phyloP scores from a whole-genome alignment of 2,329 filamentous ascomycete species.

The Aspergillus persii region DNA sequence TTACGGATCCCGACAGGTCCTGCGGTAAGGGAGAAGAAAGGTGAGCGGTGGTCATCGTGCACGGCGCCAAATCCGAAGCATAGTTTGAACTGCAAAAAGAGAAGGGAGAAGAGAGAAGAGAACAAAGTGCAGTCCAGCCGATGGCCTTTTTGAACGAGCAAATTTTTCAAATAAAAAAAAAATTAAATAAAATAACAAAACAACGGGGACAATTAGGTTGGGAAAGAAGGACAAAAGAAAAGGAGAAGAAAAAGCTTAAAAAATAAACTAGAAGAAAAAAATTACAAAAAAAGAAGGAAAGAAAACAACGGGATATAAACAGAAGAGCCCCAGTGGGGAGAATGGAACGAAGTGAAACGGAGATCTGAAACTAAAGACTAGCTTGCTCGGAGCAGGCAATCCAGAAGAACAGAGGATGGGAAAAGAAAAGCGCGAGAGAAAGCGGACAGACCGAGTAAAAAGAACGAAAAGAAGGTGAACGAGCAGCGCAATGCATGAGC shows the following conservation, averaged over 20 bases:
- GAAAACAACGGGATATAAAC: neutral
- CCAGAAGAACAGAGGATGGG: slow-evolving; percentile 4
- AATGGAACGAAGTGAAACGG: neutral
- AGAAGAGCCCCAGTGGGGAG: neutral
- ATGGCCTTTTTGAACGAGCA: neutral
- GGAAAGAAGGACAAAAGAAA: neutral
- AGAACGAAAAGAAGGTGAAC: neutral
- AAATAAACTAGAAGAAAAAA: slow-evolving; percentile 1
- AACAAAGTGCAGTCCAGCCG: neutral
- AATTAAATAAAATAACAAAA: neutral
- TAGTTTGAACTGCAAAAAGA: slow-evolving; percentile 10
- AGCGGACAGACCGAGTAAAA: neutral
- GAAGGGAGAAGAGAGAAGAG: neutral
- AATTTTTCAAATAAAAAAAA: neutral
- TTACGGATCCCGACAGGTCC: slow-evolving; percentile 26
- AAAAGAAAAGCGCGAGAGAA: slow-evolving; percentile 3
- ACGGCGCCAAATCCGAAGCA: slow-evolving; percentile 15
- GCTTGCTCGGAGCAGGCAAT: slow-evolving; percentile 4
- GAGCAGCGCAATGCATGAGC: neutral
- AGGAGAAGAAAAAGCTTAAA: slow-evolving; percentile 2
- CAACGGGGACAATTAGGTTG: slow-evolving; percentile 5
- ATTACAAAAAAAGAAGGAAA: slow-evolving; percentile 5
- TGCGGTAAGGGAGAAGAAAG: slow-evolving; percentile 26
- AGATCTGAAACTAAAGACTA: neutral
- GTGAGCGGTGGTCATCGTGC: slow-evolving; percentile 33